Base-by-base conservation (phyloP, 805 yeast species). In the Phaffomyces thermotolerans region DNA sequence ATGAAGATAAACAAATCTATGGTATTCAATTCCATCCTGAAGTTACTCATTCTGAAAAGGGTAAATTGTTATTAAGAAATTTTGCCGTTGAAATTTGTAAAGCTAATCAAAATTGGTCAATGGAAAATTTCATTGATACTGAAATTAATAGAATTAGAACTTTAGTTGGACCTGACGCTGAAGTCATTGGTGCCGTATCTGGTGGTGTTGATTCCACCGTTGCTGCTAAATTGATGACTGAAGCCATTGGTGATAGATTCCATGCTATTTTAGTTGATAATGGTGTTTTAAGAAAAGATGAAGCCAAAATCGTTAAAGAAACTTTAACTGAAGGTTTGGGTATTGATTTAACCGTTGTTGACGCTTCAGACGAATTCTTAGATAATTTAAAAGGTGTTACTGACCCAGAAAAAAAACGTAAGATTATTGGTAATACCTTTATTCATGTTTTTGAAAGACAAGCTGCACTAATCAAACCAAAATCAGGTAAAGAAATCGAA, bases 171-270 rank as follows among this genome's bases (percentile, higher is more conserved):
- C 97, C 96, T 54, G 82, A 89, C 45, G 98, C 96, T 45, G 98
- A 93, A 71, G 99, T 93, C 52, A 93, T 93, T 62, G 99, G 99
- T 70, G 99, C 99, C 44, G 99, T 93, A 52, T 88, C 96, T 42
- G 99, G 99, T 60, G 99, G 99, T 73, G 99, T 93, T 51, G 99
- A 93, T 70, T 93, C 99, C 41, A 93, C 99, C 39, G 99, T 93
- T 48, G 99, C 97, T 53, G 97, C 99, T 52, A 93, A 91, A 75
- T 77, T 93, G 63, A 84, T 93, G 95, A 83, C 88, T 52, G 96
- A 86, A 72, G 99, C 99, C 53, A 93, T 93, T 66, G 99, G 99
- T 63, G 93, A 87, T 60, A 80, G 99, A 66, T 93, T 93, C 84
- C 99, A 93, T 61, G 99, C 99, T 47, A 90, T 93, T 59, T 78